These are phyloP conservation scores for Racocetra persica DNA, from an alignment of 371 early-diverging fungal genomes.

Conservation along the genomic window DNA sequence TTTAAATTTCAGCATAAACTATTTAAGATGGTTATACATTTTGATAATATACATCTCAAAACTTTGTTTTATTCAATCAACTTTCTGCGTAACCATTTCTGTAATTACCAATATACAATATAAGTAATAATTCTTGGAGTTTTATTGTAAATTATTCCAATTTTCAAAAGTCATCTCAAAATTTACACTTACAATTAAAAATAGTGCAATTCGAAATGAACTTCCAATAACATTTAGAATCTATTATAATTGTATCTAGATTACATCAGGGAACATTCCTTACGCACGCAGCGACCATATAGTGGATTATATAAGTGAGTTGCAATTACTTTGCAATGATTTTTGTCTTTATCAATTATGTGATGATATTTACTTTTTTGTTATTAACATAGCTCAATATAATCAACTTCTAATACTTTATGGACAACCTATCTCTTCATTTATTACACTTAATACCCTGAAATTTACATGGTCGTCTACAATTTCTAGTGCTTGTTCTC, in stretches of 20 bases:
- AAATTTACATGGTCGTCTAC: neutral
- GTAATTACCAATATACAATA: neutral
- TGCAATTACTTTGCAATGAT: neutral
- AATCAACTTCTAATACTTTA: slow-evolving; percentile 10
- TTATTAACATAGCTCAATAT: slow-evolving; percentile 5
- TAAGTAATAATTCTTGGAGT: neutral
- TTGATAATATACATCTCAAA: neutral
- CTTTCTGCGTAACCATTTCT: too few relatives aligned
- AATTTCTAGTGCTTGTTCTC: too few relatives aligned
- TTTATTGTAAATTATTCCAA: neutral
- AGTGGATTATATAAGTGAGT: neutral
- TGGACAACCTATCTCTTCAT: neutral
- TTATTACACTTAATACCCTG: neutral
- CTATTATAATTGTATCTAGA: neutral
- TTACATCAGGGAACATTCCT: slow-evolving; percentile 1
- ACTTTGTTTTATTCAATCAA: too few relatives aligned
- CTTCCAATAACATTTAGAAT: neutral
- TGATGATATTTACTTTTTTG: neutral
- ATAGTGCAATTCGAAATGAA: too few relatives aligned
- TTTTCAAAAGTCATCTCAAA: too few relatives aligned
- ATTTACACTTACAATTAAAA: too few relatives aligned
- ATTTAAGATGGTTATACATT: neutral
- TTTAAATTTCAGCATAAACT: neutral
- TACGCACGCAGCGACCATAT: neutral
- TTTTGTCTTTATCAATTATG: neutral